A percentile compares a stretch with the other conserved stretches of the same genome.
Conservation (phyloP, 345 rosid genomes). For the Eutrema heterophyllum region DNA sequence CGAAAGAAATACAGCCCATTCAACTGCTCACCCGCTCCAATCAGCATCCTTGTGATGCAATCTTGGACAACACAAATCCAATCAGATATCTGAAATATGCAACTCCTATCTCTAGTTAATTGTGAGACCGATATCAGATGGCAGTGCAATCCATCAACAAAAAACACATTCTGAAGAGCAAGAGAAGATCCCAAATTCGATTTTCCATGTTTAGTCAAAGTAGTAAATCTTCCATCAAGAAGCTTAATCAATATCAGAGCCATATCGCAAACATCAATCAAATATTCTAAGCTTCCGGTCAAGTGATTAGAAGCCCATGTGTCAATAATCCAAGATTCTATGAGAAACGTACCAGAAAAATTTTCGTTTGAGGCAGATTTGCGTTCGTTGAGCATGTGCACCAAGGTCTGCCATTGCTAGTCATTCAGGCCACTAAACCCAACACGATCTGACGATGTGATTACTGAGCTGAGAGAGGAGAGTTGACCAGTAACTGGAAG, state of each 20-base stretch:
- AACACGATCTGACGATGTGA: neutral
- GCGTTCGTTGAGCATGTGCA: neutral
- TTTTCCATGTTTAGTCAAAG: neutral
- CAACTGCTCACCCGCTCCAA: neutral
- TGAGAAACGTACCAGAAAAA: neutral
- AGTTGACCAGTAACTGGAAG: too few relatives aligned
- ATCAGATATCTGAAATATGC: neutral
- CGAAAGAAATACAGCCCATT: neutral
- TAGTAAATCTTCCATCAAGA: neutral
- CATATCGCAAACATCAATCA: neutral
- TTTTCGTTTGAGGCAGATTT: neutral
- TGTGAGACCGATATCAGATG: neutral
- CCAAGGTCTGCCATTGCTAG: neutral
- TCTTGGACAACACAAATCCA: neutral
- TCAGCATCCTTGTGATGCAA: neutral
- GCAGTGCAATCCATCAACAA: neutral
- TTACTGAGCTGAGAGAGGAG: too few relatives aligned
- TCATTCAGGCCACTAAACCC: neutral
- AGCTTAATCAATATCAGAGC: neutral
- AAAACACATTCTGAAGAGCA: neutral
- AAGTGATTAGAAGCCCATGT: neutral
- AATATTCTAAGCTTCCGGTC: neutral
- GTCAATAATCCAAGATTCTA: neutral
- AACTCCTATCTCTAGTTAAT: neutral
- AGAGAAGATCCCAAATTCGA: neutral